Base-by-base conservation (phyloP, 805 yeast genomes). In the Candida fluviatilis region DNA sequence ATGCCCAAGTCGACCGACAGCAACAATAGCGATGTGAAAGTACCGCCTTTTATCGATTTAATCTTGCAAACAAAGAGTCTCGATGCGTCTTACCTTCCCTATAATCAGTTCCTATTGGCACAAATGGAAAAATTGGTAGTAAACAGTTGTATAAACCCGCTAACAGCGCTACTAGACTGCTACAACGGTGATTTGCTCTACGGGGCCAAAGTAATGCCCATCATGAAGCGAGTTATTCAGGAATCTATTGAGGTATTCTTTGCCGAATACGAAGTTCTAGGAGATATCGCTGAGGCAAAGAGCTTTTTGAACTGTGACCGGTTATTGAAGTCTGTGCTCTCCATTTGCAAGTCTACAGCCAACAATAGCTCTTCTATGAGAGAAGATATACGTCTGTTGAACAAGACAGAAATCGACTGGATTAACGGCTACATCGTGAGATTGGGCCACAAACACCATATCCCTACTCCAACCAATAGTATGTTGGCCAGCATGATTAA, bases 141-240 rank as follows among this genome's bases (percentile, higher is more conserved):
- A 15, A 93, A 93, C 54, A 74, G 86, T 1, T 85, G 93, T 52
- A 80, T 91, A 47, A 91, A 93, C 52, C 84, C 96, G 0, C 64
- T 84, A 19, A 84, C 96, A 0, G 83, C 96, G 0, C 64, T 88
- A 16, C 60, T 85, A 18, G 84, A 86, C 56, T 84, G 93, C 53
- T 54, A 71, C 27, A 93, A 93, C 52, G 95, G 95, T 24, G 86
- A 83, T 36, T 62, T 91, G 14, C 59, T 71, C n/a, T 51, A 60
- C 13, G 62, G 74, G 24, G 53, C 58, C 3, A 52, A 66, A 5
- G 52, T 65, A 2, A 38, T 54, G 8, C 44, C 48, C 2, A 48
- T 76, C 4, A 56, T 78, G 51, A 50, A 45, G 16, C 53, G 59
- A 12, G 56, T 82, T 8, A 66, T 81, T 2, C 37, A 49, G 2